phyloP scores from a whole-genome alignment of 148 eudicot species.

The Silene uniflora region DNA sequence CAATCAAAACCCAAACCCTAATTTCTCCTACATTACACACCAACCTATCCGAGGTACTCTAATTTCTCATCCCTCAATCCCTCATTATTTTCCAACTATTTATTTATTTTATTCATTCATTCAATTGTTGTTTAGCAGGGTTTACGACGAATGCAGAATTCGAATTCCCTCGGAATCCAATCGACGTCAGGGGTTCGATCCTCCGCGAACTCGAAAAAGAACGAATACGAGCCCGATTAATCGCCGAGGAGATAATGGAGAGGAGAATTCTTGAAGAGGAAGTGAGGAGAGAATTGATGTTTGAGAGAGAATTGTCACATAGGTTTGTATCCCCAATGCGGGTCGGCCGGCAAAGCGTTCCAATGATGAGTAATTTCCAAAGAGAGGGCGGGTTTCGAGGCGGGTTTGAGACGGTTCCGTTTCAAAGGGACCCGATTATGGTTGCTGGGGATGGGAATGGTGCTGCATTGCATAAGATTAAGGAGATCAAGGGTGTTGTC shows the following conservation, averaged over 20 bases:
- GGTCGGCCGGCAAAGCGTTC: slow-evolving; percentile 23
- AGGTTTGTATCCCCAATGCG: slow-evolving; percentile 3
- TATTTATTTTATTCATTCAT: neutral
- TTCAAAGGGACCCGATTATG: slow-evolving; percentile 27
- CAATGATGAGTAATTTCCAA: slow-evolving; percentile 20
- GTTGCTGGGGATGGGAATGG: slow-evolving; percentile 17
- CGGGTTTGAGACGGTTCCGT: slow-evolving; percentile 30
- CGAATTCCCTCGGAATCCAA: neutral
- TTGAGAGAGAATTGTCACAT: slow-evolving; percentile 46
- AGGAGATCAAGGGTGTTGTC: slow-evolving; percentile 19
- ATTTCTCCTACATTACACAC: slow-evolving; percentile 15
- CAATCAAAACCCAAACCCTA: neutral
- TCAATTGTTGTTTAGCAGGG: slow-evolving; percentile 15
- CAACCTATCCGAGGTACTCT: slow-evolving; percentile 22
- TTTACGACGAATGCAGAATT: neutral
- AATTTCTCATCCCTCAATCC: neutral
- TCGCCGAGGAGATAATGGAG: slow-evolving; percentile 41
- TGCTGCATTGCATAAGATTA: slow-evolving; percentile 19
- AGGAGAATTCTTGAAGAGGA: slow-evolving; percentile 54
- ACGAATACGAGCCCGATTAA: slow-evolving; percentile 50
- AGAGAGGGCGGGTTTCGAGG: slow-evolving; percentile 18
- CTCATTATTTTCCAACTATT: neutral
- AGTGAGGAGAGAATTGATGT: slow-evolving; percentile 58
- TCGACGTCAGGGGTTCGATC: slow-evolving; percentile 6
- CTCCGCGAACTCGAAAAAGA: slow-evolving; percentile 58